Base-by-base conservation (phyloP, 78 protist species). In the Speleostelium caveatum region DNA sequence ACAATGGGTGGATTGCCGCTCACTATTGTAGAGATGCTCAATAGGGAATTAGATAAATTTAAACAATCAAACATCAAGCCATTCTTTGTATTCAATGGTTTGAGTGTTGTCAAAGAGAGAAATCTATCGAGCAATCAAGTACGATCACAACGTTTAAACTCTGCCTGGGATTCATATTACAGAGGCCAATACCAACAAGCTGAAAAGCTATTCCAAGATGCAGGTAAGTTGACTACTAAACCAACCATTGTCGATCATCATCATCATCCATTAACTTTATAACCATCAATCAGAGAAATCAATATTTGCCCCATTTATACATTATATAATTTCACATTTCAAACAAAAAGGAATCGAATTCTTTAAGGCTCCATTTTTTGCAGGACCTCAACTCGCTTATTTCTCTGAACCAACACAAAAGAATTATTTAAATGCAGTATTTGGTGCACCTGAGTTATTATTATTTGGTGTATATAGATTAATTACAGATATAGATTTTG, bases 1-100 rank as follows among this genome's bases (percentile, higher is more conserved):
- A 69, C 91, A 30, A 83, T 83, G 91, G 91, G 91, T 45, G 91
- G 91, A 36, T 69, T 74, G 39, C 91, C 91, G 39, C 39, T 83
- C 10, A 83, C 91, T 30, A n/a, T 83, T 1, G 36, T 49, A 0
- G 75, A 41, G 22, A 60, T 55, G 14, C 45, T 83, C 17, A 60
- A 83, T 60, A 41, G 55, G 1, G 91, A 83, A 69, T 69, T 83
- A 26, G 71, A 83, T 42, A 83, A 83, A 60, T 69, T 83, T 63
- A 83, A 74, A 45, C 67, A 83, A 67, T 61, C 91, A 53, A 83
- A 83, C 60, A 71, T 83, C 19, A 67, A 83, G 49, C 91, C 91
- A 83, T 83, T 83, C 65, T 83, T 83, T 60, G 67, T 69, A 21
- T 83, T 83, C 65, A 58, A 73, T 60, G 91, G 91, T 56, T 32